Evolutionary conservation across 352 stramenopile species (phyloP).

Genomic region (Globisporangium yorkense): DNA sequence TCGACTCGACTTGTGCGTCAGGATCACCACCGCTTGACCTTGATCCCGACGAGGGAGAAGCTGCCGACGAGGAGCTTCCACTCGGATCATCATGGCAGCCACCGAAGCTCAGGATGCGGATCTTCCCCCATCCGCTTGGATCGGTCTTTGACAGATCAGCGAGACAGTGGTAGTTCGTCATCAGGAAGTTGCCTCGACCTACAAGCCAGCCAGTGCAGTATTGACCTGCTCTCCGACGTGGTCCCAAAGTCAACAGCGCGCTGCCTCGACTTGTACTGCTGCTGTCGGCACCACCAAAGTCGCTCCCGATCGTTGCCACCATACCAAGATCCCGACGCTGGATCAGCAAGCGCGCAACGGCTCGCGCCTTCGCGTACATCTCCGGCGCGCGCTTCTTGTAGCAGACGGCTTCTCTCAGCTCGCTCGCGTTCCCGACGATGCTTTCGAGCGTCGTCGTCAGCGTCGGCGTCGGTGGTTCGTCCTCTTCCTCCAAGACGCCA

Average conservation of each 20-base stretch:
- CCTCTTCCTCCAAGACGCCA: too few species aligned
- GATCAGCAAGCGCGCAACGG: conserved; percentile 54
- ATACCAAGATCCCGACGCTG: conserved; percentile 2
- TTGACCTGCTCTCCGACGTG: conserved; percentile 7
- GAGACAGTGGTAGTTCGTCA: conserved; percentile 73
- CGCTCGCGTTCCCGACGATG: conserved; percentile 32
- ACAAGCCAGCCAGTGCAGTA: conserved; percentile 68
- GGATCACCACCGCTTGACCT: conserved; percentile 19
- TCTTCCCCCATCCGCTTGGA: conserved; percentile 5
- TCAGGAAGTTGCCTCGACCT: conserved; percentile 44
- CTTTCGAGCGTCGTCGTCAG: conserved; percentile 24
- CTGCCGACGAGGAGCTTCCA: neutral
- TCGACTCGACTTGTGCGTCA: conserved; percentile 12
- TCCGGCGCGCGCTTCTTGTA: conserved; percentile 39
- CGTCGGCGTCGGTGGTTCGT: neutral
- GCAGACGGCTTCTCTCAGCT: conserved; percentile 54
- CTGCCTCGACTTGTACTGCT: neutral
- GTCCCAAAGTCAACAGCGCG: neutral
- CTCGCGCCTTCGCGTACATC: conserved; percentile 50
- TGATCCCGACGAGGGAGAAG: neutral
- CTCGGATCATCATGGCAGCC: neutral
- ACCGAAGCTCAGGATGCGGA: neutral
- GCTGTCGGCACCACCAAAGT: too few species aligned
- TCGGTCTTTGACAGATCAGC: neutral
- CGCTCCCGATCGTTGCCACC: too few species aligned